These are phyloP conservation scores for Coelastrella sp. DNA, from an alignment of 139 green algal genomes.

Conservation along the genomic window DNA sequence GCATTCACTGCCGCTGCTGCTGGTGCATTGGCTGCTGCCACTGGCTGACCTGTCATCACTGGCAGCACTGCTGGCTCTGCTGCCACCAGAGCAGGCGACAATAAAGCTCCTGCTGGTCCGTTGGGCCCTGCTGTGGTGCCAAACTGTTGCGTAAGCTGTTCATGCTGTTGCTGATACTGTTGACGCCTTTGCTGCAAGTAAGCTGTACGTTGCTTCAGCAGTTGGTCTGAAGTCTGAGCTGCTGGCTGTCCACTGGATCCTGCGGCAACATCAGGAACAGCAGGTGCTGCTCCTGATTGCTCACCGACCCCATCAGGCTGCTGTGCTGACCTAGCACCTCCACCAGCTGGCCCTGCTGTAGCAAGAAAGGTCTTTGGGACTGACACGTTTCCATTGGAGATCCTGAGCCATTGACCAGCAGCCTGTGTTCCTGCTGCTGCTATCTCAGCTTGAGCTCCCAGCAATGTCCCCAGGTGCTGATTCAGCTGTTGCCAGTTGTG, in stretches of 20 bases:
- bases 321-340: no score
- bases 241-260: background rate
- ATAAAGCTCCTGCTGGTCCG: no score
- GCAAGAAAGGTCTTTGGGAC: background rate
- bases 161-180: slow-evolving; percentile 27
- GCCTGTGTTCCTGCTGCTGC: slow-evolving; percentile 8
- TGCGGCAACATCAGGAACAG: background rate
- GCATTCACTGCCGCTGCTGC: no score
- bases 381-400: background rate
- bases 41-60: no score
- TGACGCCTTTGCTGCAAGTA: background rate
- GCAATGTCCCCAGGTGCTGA: slow-evolving; percentile 21
- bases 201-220: background rate
- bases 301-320: no score
- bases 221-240: background rate
- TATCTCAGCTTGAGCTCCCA: background rate
- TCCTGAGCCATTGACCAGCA: background rate
- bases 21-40: no score
- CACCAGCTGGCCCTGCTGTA: slow-evolving; percentile 20
- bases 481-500: slow-evolving; percentile 1
- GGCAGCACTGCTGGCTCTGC: background rate
- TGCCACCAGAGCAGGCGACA: background rate
- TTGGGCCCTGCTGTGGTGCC: no score
- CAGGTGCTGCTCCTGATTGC: background rate
- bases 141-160: slow-evolving; percentile 12